Conservation (phyloP, 179 eudicot species). For the Nepenthes alata region DNA sequence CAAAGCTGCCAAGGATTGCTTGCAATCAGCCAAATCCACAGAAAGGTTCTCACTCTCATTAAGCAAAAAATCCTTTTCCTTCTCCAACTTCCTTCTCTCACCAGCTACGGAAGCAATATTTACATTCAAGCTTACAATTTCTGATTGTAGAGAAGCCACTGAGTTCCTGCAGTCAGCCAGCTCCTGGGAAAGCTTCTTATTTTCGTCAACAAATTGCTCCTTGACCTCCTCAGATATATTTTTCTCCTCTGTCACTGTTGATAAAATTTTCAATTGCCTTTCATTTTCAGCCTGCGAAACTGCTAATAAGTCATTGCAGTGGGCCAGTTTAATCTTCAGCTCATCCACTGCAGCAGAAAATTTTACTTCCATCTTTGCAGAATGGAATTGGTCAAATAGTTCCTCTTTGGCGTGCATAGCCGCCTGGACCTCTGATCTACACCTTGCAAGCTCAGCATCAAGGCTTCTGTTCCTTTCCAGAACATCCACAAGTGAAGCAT, state of each 20-base stretch:
- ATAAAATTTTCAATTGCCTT: constrained; percentile 24
- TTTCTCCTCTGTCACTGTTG: constrained; percentile 36
- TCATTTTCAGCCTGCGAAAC: constrained; percentile 39
- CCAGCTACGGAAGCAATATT: constrained; percentile 18
- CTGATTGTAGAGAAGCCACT: constrained; percentile 25
- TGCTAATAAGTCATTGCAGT: constrained; percentile 32
- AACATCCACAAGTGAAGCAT: constrained; percentile 29
- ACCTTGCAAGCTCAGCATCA: constrained; percentile 43
- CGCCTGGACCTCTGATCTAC: constrained; percentile 49
- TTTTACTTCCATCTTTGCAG: constrained; percentile 34
- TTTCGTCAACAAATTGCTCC: constrained; percentile 23
- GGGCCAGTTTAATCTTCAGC: constrained; percentile 40
- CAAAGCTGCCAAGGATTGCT: constrained; percentile 19
- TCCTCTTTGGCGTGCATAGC: constrained; percentile 35
- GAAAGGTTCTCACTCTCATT: constrained; percentile 20
- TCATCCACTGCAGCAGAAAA: constrained; percentile 39
- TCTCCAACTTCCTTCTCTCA: constrained; percentile 20
- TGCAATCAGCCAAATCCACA: constrained; percentile 36
- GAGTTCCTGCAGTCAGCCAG: constrained; percentile 33
- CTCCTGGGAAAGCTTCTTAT: constrained; percentile 29
- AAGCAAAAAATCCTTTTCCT: constrained; percentile 14
- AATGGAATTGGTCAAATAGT: constrained; percentile 29
- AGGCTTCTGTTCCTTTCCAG: constrained; percentile 37
- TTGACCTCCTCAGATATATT: constrained; percentile 31
- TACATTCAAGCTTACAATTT: constrained; percentile 21